Percentiles rank a stretch among this genome's conserved stretches.
phyloP scores from a whole-genome alignment of 148 eudicot species.

The Rhododendron vialii region DNA sequence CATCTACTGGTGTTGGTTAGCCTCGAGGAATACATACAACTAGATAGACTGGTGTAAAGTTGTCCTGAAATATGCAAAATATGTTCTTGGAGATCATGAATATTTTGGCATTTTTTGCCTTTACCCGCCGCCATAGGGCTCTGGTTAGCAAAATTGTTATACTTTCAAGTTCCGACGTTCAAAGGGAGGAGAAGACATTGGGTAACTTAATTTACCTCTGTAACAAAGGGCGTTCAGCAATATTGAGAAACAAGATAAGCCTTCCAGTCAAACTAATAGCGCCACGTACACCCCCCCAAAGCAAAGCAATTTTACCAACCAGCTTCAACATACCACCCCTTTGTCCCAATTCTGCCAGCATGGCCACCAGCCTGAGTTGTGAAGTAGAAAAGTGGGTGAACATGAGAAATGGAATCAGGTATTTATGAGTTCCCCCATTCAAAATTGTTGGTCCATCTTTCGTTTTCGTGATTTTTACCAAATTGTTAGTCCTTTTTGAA shows the following conservation, averaged over 20 bases:
- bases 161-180: background rate
- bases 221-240: conserved; percentile 75
- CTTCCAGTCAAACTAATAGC: conserved; percentile 86
- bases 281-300: conserved; percentile 98
- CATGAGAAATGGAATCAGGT: background rate
- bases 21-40: background rate
- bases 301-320: conserved; percentile 79
- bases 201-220: conserved; percentile 56
- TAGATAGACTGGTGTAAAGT: background rate
- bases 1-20: background rate
- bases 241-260: conserved; percentile 61
- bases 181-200: conserved; percentile 4
- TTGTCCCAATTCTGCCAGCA: conserved; percentile 82
- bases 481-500: no score
- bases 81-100: background rate
- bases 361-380: conserved; percentile 63
- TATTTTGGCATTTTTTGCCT: background rate
- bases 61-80: background rate
- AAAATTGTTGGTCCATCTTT: no score
- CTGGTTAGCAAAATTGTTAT: no score
- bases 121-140: no score
- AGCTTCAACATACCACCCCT: conserved; percentile 75
- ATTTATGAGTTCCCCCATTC: background rate
- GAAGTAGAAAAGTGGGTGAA: conserved; percentile 12
- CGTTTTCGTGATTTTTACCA: no score